These are phyloP conservation scores for Apostasia ramifera DNA, from an alignment of 106 monocot genomes.

Conservation along the genomic window DNA sequence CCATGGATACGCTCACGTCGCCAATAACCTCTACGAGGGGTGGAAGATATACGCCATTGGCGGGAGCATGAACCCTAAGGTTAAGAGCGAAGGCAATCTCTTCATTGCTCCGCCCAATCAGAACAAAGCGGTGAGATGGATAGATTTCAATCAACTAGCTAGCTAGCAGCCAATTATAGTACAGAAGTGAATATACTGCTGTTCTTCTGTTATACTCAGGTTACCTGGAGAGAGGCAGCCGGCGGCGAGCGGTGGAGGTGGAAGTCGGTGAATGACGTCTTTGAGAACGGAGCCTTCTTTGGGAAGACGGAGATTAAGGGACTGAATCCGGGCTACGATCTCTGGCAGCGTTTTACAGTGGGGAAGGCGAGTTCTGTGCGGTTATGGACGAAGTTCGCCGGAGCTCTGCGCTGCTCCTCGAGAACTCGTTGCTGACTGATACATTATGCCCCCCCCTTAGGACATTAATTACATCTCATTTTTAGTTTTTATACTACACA, in stretches of 20 bases:
- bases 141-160: no score
- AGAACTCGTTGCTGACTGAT: constrained; percentile 36
- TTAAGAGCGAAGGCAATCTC: constrained; percentile 63
- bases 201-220: constrained; percentile 5
- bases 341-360: constrained; percentile 33
- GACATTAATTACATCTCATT: no score
- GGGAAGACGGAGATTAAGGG: constrained; percentile 14
- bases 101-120: constrained; percentile 31
- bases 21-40: constrained; percentile 78
- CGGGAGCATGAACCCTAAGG: constrained; percentile 67
- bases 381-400: constrained; percentile 42
- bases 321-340: constrained; percentile 29
- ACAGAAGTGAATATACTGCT: no score
- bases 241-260: constrained; percentile 26
- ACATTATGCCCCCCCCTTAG: no score
- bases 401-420: constrained; percentile 43
- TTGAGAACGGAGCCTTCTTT: constrained; percentile 67
- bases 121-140: constrained; percentile 37
- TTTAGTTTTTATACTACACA: no score
- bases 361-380: constrained; percentile 15
- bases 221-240: constrained; percentile 25
- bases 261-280: constrained; percentile 56
- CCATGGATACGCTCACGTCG: constrained; percentile 75
- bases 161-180: no score
- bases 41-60: constrained; percentile 83